Evolutionary conservation across 2,329 filamentous ascomycete genomes (phyloP).

Genomic region (Sporothrix schenckii): DNA sequence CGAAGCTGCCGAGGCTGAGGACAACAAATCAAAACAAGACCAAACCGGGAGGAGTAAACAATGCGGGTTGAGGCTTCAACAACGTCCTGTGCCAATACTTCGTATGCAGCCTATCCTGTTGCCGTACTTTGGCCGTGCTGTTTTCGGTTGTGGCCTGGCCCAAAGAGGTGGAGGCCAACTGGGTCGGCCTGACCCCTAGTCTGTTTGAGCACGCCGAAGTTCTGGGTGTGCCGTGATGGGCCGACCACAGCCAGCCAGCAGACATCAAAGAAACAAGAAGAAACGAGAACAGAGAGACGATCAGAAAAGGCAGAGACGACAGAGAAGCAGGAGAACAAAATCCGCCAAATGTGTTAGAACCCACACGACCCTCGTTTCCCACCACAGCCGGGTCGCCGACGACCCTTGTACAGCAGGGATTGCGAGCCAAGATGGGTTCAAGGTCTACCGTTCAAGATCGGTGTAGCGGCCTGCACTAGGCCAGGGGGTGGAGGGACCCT

Average conservation of each 20-base stretch:
- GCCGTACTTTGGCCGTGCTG: background rate
- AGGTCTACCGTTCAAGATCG: slow-evolving; percentile 15
- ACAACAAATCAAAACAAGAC: background rate
- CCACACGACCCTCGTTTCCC: too few relatives aligned
- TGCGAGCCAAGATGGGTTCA: background rate
- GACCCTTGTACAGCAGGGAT: slow-evolving; percentile 3
- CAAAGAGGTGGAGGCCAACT: background rate
- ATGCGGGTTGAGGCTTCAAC: background rate
- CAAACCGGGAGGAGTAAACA: background rate
- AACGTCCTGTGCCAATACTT: background rate
- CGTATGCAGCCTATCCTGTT: background rate
- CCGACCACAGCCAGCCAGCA: background rate
- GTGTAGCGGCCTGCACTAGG: slow-evolving; percentile 19
- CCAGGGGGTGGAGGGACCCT: slow-evolving; percentile 14
- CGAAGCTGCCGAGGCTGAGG: slow-evolving; percentile 7
- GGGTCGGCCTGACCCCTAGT: slow-evolving; percentile 1
- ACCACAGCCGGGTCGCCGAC: slow-evolving; percentile 16
- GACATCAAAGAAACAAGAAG: background rate
- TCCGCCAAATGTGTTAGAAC: background rate
- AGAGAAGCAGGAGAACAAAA: background rate
- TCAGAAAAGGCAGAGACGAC: background rate
- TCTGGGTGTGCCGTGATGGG: slow-evolving; percentile 13
- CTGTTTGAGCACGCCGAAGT: slow-evolving; percentile 27
- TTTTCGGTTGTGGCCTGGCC: background rate
- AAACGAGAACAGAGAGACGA: background rate